A percentile compares a stretch with the other conserved stretches of the same genome.
These are phyloP conservation scores for Syzygium aqueum DNA, from an alignment of 345 rosid species.

Conservation along the genomic window DNA sequence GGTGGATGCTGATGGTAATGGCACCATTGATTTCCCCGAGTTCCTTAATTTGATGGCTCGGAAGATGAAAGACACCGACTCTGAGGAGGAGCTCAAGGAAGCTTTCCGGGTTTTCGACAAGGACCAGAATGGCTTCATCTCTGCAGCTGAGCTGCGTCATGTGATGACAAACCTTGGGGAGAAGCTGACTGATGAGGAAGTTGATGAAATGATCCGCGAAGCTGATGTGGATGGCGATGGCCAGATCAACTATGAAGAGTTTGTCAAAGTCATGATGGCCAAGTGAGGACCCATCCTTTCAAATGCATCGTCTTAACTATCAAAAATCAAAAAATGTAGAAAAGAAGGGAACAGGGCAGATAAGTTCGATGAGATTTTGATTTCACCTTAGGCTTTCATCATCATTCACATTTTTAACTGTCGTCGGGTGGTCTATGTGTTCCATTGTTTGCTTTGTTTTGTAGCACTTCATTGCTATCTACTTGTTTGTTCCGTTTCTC, in stretches of 20 bases:
- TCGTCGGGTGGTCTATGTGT: conserved; percentile 8
- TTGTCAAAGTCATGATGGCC: conserved; percentile 47
- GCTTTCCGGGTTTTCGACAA: conserved; percentile 40
- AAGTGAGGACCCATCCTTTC: conserved; percentile 17
- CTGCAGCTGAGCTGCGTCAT: conserved; percentile 42
- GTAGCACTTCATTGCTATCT: conserved; percentile 4
- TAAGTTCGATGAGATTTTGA: conserved; percentile 24
- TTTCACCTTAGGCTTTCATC: conserved; percentile 12
- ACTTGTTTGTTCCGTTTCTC: conserved; percentile 19
- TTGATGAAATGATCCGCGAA: conserved; percentile 43
- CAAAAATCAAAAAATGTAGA: conserved; percentile 1
- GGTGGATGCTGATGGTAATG: conserved; percentile 43
- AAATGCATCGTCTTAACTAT: background rate
- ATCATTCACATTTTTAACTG: conserved; percentile 15
- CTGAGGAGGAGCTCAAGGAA: conserved; percentile 46
- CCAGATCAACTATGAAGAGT: conserved; percentile 43
- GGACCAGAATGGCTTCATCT: conserved; percentile 45
- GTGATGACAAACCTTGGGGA: conserved; percentile 44
- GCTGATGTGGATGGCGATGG: conserved; percentile 44
- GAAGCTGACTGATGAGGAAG: conserved; percentile 44
- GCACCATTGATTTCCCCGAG: conserved; percentile 44
- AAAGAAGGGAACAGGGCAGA: conserved; percentile 18
- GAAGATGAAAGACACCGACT: conserved; percentile 42
- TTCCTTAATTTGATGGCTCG: conserved; percentile 41
- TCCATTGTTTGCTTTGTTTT: conserved; percentile 14